Evolutionary conservation across 257 asterid species (phyloP).

Genomic region (Rubia yunnanensis): DNA sequence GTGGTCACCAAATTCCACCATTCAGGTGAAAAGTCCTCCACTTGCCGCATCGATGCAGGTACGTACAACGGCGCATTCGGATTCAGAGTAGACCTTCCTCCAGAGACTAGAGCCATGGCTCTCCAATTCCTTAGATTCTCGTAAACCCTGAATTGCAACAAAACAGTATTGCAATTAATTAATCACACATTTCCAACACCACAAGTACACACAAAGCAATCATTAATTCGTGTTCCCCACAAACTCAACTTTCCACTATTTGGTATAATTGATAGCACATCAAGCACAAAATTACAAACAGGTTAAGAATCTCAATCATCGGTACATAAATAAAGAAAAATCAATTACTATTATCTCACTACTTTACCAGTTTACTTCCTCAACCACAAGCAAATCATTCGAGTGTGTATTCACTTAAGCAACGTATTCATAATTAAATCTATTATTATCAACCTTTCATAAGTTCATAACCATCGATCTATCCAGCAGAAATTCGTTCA

Average conservation of each 20-base stretch:
- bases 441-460: background rate
- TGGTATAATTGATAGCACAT: too few relatives aligned
- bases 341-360: background rate
- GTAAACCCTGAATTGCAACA: constrained; percentile 2
- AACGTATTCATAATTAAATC: background rate
- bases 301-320: background rate
- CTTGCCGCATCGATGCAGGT: constrained; percentile 75
- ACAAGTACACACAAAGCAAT: background rate
- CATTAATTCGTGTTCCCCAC: background rate
- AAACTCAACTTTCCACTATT: too few relatives aligned
- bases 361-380: background rate
- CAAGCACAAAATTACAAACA: background rate
- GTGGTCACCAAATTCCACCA: constrained; percentile 90
- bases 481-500: background rate
- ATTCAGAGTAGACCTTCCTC: constrained; percentile 64
- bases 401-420: background rate
- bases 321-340: too few relatives aligned
- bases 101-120: constrained; percentile 74
- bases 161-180: background rate
- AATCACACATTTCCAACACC: background rate
- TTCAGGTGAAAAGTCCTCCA: constrained; percentile 90
- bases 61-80: constrained; percentile 77
- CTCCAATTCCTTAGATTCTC: background rate
- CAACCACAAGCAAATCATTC: background rate
- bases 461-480: background rate